Base-by-base conservation (phyloP, 306 rosid genomes). In the Cicer arietinum region DNA sequence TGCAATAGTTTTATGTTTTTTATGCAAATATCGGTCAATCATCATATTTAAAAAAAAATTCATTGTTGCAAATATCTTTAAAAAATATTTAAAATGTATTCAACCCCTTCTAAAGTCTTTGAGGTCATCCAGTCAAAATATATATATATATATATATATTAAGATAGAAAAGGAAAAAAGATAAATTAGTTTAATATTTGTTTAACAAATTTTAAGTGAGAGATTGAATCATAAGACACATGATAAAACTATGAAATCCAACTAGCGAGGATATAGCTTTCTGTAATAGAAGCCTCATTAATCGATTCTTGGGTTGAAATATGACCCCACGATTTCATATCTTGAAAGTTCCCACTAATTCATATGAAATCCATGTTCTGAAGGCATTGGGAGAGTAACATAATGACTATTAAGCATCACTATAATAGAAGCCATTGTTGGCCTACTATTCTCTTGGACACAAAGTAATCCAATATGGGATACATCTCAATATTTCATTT, bases 401-500 rank as follows among this genome's bases (percentile, higher is more conserved):
- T 85, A 69, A 64, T 16, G 5, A 58, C 89, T 82, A 12, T 25
- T 75, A 16, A 85, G 84, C 86, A 81, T 86, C 10, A 83, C 71
- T 53, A 62, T 41, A 13, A 89, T 75, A 0, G 82, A n/a, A 57
- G 75, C 7, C 89, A 89, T 83, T 6, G 86, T 85, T 63, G 89
- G 94, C 63, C 89, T 84, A 9, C 64, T 75, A 53, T 85, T 76
- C 44, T 85, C 91, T 81, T 85, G 92, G 35, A 77, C 78, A 63
- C 88, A 88, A 0, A 88, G 77, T 18, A 90, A 66, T 1, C 88
- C 95, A 18, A 90, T 75, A 35, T 88, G 96, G 96, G 44, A 90
- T 81, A 75, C 89, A 86, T 83, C 88, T 86, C 16, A 64, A 20
- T 20, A 20, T 20, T 20, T 59, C 77, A 59, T 73, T 73, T 46